A percentile compares a stretch with the other conserved stretches of the same genome.
These are phyloP conservation scores for Castanopsis chinensis DNA, from an alignment of 306 rosid species.

Conservation along the genomic window DNA sequence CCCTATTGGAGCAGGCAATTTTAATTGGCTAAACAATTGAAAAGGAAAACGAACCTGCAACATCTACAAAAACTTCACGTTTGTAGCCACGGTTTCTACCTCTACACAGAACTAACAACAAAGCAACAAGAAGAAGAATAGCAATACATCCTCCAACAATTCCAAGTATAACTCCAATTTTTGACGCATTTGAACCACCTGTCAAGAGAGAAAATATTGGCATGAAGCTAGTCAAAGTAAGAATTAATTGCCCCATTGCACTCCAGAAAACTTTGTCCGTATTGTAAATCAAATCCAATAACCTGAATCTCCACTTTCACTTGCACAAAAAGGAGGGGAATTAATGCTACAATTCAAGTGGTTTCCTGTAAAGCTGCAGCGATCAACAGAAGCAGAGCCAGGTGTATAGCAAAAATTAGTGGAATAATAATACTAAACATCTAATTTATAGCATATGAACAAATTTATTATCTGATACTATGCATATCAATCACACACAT, in stretches of 20 bases:
- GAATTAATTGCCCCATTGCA: neutral
- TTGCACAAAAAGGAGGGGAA: conserved; percentile 47
- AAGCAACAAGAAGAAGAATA: conserved; percentile 49
- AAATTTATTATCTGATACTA: neutral
- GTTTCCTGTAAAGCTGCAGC: conserved; percentile 89
- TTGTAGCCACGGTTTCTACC: conserved; percentile 59
- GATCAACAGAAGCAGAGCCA: conserved; percentile 15
- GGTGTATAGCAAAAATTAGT: neutral
- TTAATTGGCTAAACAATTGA: conserved; percentile 1
- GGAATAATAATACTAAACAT: neutral
- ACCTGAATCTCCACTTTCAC: conserved; percentile 61
- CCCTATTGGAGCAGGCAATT: neutral
- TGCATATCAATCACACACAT: neutral
- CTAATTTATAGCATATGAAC: neutral
- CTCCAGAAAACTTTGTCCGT: neutral
- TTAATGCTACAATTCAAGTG: conserved; percentile 63
- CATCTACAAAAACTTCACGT: conserved; percentile 88
- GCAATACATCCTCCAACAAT: conserved; percentile 50
- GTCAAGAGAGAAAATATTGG: conserved; percentile 27
- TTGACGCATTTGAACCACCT: conserved; percentile 62
- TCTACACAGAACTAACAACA: conserved; percentile 60
- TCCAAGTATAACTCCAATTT: conserved; percentile 71
- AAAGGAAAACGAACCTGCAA: conserved; percentile 71
- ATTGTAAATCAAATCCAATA: conserved; percentile 27
- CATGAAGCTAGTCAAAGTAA: conserved; percentile 22